Evolutionary conservation across 192 early-diverging fungal genomes (phyloP).

Genomic region (Backusella australiensis): DNA sequence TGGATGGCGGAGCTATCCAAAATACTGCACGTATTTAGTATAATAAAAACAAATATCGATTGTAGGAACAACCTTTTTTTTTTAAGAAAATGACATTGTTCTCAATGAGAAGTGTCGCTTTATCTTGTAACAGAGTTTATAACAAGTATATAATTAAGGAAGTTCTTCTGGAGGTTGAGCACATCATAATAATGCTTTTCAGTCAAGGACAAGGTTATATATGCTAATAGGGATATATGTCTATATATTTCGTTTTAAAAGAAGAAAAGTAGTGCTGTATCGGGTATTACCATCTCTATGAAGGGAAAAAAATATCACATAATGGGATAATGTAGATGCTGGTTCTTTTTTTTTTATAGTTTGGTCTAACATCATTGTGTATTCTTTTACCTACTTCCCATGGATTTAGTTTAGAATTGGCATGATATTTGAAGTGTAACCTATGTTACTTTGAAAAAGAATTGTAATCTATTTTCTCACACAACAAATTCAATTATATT

Average conservation of each 20-base stretch:
- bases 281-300: not conserved
- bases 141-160: too few species aligned
- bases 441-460: not conserved
- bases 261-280: not conserved
- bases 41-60: not conserved
- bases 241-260: not conserved
- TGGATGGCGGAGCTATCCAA: slow-evolving; percentile 30
- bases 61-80: not conserved
- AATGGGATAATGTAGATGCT: not conserved
- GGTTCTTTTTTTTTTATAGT: not conserved
- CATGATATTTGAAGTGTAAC: not conserved
- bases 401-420: not conserved
- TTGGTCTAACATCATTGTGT: not conserved
- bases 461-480: not conserved
- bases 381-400: too few species aligned
- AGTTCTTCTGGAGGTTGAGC: too few species aligned
- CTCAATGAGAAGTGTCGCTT: too few species aligned
- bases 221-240: too few species aligned
- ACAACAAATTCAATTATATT: not conserved
- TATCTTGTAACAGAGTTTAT: too few species aligned
- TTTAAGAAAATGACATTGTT: not conserved
- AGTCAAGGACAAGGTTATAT: too few species aligned
- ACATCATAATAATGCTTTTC: too few species aligned
- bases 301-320: not conserved
- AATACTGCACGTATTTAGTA: slow-evolving; percentile 9